phyloP scores from a whole-genome alignment of 768 basidiomycete genomes.

The Tylopilus rubrobrunneus region DNA sequence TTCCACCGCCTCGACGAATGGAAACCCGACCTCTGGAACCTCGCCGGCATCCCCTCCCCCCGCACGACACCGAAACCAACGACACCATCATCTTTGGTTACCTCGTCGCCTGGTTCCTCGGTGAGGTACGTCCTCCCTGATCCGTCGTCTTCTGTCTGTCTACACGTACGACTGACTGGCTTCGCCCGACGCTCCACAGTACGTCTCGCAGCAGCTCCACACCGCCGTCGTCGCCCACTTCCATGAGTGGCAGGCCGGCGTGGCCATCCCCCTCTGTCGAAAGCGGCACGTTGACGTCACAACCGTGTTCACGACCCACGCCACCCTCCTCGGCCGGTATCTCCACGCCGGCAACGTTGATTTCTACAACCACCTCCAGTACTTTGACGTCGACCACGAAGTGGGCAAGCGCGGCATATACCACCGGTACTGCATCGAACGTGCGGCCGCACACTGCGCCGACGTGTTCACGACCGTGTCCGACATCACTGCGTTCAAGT shows the following conservation, averaged over 20 bases:
- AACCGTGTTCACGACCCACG: slow-evolving; percentile 98
- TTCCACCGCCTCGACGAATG: slow-evolving; percentile 92
- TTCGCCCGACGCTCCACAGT: slow-evolving; percentile 44
- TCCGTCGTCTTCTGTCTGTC: slow-evolving; percentile 7
- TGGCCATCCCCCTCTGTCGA: slow-evolving; percentile 90
- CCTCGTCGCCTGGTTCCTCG: slow-evolving; percentile 99
- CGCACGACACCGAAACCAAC: slow-evolving; percentile 97
- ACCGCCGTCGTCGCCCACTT: slow-evolving; percentile 96
- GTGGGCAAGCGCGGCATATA: slow-evolving; percentile 99
- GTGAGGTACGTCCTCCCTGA: slow-evolving; percentile 62
- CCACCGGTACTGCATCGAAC: slow-evolving; percentile 96
- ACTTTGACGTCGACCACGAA: slow-evolving; percentile 99
- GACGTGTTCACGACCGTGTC: slow-evolving; percentile 99
- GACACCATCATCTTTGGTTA: slow-evolving; percentile 98
- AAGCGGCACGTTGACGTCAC: slow-evolving; percentile 98
- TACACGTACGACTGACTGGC: slow-evolving; percentile 1
- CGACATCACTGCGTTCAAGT: slow-evolving; percentile 97
- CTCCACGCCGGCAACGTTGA: slow-evolving; percentile 97
- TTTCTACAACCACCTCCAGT: slow-evolving; percentile 99
- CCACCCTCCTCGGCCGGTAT: slow-evolving; percentile 96
- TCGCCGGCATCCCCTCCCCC: slow-evolving; percentile 97
- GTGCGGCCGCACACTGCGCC: slow-evolving; percentile 89
- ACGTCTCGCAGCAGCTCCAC: slow-evolving; percentile 72
- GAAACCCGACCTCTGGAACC: slow-evolving; percentile 98
- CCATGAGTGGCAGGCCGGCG: slow-evolving; percentile 99